Evolutionary conservation across 2,329 filamentous ascomycete genomes (phyloP).

Genomic region (Botryotinia convoluta): DNA sequence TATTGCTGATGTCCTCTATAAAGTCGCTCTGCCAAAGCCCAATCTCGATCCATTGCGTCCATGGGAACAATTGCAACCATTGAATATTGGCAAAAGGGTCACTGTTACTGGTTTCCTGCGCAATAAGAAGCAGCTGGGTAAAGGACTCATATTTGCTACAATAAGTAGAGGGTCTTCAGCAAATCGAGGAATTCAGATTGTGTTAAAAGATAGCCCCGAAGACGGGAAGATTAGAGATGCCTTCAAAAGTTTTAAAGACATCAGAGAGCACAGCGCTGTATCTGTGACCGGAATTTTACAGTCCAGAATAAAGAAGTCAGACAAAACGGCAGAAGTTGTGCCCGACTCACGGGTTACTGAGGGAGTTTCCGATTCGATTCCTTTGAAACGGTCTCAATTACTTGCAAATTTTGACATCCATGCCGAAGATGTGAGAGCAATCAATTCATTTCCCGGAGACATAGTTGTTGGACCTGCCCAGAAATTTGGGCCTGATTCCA

Average conservation of each 20-base stretch:
- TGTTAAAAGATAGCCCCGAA: slow-evolving; percentile 10
- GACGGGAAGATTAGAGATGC: slow-evolving; percentile 7
- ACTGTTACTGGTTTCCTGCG: slow-evolving; percentile 70
- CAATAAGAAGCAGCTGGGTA: slow-evolving; percentile 63
- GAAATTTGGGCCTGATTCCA: slow-evolving; percentile 68
- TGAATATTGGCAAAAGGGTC: slow-evolving; percentile 43
- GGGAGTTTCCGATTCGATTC: background rate
- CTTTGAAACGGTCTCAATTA: background rate
- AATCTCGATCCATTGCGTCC: slow-evolving; percentile 23
- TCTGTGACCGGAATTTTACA: slow-evolving; percentile 14
- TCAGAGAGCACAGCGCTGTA: slow-evolving; percentile 17
- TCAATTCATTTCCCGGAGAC: slow-evolving; percentile 73
- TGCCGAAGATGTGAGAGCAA: slow-evolving; percentile 58
- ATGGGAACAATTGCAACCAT: slow-evolving; percentile 14
- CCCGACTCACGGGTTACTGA: background rate
- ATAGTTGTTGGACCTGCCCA: slow-evolving; percentile 72
- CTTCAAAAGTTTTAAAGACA: slow-evolving; percentile 23
- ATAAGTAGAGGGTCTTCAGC: slow-evolving; percentile 38
- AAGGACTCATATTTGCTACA: slow-evolving; percentile 69
- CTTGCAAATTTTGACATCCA: slow-evolving; percentile 52
- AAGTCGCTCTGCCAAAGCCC: slow-evolving; percentile 23
- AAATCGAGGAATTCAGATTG: slow-evolving; percentile 36
- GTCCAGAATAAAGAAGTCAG: slow-evolving; percentile 16
- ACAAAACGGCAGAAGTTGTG: background rate
- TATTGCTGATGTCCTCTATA: slow-evolving; percentile 4